phyloP scores from a whole-genome alignment of 2,329 filamentous ascomycete species.

The Apiospora aurea region DNA sequence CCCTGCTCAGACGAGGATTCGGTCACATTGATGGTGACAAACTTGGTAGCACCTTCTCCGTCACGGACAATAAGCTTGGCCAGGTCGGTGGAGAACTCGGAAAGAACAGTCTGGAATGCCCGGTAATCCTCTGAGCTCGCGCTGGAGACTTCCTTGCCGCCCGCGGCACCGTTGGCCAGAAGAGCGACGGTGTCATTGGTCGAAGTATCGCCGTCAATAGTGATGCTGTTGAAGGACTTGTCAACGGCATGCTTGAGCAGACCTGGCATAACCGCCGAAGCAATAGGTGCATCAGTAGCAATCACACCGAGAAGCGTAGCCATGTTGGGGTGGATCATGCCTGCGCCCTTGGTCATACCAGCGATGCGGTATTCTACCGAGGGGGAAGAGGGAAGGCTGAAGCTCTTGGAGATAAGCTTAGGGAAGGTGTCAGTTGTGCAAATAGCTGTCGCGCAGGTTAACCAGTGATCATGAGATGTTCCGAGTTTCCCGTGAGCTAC shows the following conservation, averaged over 20 bases:
- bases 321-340: slow-evolving; percentile 99
- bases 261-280: slow-evolving; percentile 68
- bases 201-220: slow-evolving; percentile 94
- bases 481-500: slow-evolving; percentile 75
- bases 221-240: slow-evolving; percentile 94
- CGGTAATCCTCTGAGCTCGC: slow-evolving; percentile 66
- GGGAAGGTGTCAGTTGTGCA: slow-evolving; percentile 99
- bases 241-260: slow-evolving; percentile 79
- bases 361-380: slow-evolving; percentile 81
- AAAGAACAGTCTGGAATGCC: slow-evolving; percentile 76
- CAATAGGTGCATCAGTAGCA: slow-evolving; percentile 87
- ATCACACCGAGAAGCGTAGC: slow-evolving; percentile 91
- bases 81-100: slow-evolving; percentile 80
- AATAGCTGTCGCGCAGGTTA: slow-evolving; percentile 86
- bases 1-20: slow-evolving; percentile 74
- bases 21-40: slow-evolving; percentile 87
- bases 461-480: slow-evolving; percentile 83
- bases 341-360: slow-evolving; percentile 96
- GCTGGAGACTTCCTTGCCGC: slow-evolving; percentile 68
- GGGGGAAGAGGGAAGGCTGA: slow-evolving; percentile 82
- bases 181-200: slow-evolving; percentile 97
- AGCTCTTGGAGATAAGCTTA: slow-evolving; percentile 86
- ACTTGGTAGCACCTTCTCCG: slow-evolving; percentile 97
- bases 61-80: slow-evolving; percentile 94
- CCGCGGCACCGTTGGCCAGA: slow-evolving; percentile 93